phyloP scores from a whole-genome alignment of 106 monocot genomes.

The Dendrobium huoshanense region DNA sequence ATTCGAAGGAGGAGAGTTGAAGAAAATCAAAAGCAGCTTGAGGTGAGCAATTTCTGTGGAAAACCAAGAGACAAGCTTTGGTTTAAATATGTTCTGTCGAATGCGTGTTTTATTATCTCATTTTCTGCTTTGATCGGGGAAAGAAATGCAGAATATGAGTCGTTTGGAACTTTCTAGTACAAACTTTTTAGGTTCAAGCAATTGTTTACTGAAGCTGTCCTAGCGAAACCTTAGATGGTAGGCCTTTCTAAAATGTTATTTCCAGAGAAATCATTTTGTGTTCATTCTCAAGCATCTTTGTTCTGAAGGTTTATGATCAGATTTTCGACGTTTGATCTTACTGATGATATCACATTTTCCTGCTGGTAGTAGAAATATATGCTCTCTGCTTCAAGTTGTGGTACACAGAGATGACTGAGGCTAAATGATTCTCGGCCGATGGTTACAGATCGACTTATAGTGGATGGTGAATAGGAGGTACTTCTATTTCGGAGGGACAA shows the following conservation, averaged over 20 bases:
- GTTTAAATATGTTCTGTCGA: not conserved
- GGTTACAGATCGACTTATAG: not conserved
- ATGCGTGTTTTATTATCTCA: not conserved
- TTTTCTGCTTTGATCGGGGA: not conserved
- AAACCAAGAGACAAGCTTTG: not conserved
- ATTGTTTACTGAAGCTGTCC: too few relatives aligned
- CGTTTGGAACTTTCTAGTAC: too few relatives aligned
- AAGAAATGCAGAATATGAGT: not conserved
- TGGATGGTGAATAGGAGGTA: not conserved
- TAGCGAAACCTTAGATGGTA: not conserved
- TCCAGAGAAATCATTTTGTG: not conserved
- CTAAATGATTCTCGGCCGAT: not conserved
- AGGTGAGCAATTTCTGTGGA: conserved; percentile 1
- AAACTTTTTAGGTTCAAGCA: too few relatives aligned
- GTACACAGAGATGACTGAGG: too few relatives aligned
- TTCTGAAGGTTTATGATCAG: too few relatives aligned
- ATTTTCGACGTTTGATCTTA: not conserved
- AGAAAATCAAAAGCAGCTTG: conserved; percentile 4
- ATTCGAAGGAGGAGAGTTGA: conserved; percentile 9
- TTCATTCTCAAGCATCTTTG: not conserved
- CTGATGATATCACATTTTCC: too few relatives aligned
- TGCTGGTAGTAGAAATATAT: not conserved
- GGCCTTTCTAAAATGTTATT: not conserved
- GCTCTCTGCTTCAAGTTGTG: not conserved
- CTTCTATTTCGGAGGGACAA: not conserved